Evolutionary conservation across 2,329 filamentous ascomycete species (phyloP).

Genomic region (Trichoderma polysporum): DNA sequence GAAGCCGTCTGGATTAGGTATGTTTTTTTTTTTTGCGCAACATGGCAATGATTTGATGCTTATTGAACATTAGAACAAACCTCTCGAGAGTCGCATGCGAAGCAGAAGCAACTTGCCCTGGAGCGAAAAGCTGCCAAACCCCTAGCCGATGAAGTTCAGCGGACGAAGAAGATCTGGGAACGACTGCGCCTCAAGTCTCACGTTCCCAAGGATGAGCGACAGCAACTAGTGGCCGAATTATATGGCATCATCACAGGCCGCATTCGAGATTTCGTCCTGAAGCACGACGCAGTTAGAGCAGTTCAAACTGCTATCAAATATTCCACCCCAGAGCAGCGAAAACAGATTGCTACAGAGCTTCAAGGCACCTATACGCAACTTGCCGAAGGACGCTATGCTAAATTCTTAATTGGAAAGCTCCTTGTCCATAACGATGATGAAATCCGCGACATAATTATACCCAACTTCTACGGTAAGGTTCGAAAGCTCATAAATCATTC

Average conservation of each 20-base stretch:
- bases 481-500: slow-evolving; percentile 92
- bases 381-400: slow-evolving; percentile 94
- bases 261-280: slow-evolving; percentile 94
- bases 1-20: slow-evolving; percentile 46
- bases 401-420: slow-evolving; percentile 94
- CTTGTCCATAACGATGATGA: slow-evolving; percentile 87
- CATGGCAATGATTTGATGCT: neutral
- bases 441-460: slow-evolving; percentile 83
- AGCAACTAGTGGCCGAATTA: slow-evolving; percentile 82
- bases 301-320: slow-evolving; percentile 98
- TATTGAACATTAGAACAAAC: slow-evolving; percentile 43
- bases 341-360: slow-evolving; percentile 82
- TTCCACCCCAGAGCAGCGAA: slow-evolving; percentile 78
- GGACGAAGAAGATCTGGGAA: slow-evolving; percentile 97
- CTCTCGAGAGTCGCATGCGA: slow-evolving; percentile 84
- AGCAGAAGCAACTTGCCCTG: slow-evolving; percentile 83
- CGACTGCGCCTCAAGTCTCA: slow-evolving; percentile 88
- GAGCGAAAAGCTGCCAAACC: slow-evolving; percentile 93
- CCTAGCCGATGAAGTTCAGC: slow-evolving; percentile 81
- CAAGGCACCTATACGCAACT: slow-evolving; percentile 80
- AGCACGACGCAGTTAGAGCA: slow-evolving; percentile 95
- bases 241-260: slow-evolving; percentile 88
- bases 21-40: slow-evolving; percentile 26
- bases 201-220: slow-evolving; percentile 83
- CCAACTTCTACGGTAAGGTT: slow-evolving; percentile 93